Conservation (phyloP, 345 rosid species). For the Cardamine resedifolia region DNA sequence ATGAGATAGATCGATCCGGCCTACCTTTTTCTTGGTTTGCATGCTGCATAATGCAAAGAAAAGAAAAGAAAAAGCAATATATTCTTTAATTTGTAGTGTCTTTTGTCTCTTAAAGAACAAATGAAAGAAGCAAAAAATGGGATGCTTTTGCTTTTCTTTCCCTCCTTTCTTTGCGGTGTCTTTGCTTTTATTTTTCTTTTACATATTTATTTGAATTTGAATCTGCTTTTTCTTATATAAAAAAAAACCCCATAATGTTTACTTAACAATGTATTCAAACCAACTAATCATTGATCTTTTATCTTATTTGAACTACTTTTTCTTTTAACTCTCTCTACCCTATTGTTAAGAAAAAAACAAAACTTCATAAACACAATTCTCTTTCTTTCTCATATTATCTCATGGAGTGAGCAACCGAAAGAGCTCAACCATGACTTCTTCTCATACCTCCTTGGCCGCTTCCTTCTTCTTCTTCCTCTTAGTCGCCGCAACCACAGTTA, state of each 20-base stretch:
- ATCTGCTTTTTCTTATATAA: slow-evolving; percentile 12
- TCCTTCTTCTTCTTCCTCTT: slow-evolving; percentile 24
- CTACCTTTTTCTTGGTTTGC: slow-evolving; percentile 29
- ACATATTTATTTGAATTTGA: slow-evolving; percentile 29
- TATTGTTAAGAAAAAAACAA: slow-evolving; percentile 14
- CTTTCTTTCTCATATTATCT: slow-evolving; percentile 9
- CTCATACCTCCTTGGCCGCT: not conserved
- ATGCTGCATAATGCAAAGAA: slow-evolving; percentile 32
- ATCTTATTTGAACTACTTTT: slow-evolving; percentile 8
- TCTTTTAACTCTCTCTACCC: slow-evolving; percentile 27
- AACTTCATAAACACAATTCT: not conserved
- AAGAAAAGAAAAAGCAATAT: slow-evolving; percentile 32
- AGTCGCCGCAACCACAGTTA: slow-evolving; percentile 19
- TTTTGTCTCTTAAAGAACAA: slow-evolving; percentile 41
- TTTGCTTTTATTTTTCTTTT: slow-evolving; percentile 25
- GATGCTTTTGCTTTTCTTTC: slow-evolving; percentile 39
- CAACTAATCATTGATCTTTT: slow-evolving; percentile 36
- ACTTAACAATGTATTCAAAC: slow-evolving; percentile 39
- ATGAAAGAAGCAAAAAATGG: slow-evolving; percentile 26
- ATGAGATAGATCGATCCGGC: slow-evolving; percentile 25
- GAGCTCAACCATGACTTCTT: slow-evolving; percentile 26
- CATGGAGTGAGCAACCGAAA: slow-evolving; percentile 28
- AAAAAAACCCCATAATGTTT: slow-evolving; percentile 28
- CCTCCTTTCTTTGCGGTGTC: slow-evolving; percentile 35
- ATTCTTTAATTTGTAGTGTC: slow-evolving; percentile 30